A percentile compares a stretch with the other conserved stretches of the same genome.
Evolutionary conservation across 192 early-diverging fungal genomes (phyloP).

Genomic region (Phycomyces nitens): DNA sequence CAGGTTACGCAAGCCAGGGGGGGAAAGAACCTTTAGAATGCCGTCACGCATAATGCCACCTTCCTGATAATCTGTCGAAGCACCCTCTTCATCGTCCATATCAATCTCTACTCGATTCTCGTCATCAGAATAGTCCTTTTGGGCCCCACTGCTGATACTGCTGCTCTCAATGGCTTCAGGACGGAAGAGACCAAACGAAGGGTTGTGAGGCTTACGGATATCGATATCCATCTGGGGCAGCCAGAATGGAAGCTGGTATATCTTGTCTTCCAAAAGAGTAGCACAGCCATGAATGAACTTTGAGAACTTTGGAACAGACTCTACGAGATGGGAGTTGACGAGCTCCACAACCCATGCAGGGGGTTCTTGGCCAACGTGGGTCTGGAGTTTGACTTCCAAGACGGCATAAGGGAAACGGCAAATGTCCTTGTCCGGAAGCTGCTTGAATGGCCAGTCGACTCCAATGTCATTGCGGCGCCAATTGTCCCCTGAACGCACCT

Average conservation of each 20-base stretch:
- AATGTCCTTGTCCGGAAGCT: constrained; percentile 82
- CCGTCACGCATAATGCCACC: background rate
- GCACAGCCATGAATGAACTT: constrained; percentile 97
- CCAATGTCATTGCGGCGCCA: constrained; percentile 95
- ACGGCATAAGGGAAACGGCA: constrained; percentile 94
- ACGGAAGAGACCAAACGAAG: constrained; percentile 48
- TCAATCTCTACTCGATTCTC: constrained; percentile 26
- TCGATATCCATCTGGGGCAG: constrained; percentile 91
- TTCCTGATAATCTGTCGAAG: no score
- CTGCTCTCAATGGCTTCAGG: constrained; percentile 37
- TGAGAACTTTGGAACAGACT: constrained; percentile 95
- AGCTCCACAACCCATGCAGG: constrained; percentile 94
- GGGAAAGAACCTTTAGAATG: constrained; percentile 28
- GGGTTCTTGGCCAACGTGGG: constrained; percentile 82
- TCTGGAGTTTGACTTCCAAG: constrained; percentile 97
- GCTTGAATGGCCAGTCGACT: constrained; percentile 86
- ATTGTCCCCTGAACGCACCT: constrained; percentile 74
- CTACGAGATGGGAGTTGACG: constrained; percentile 84
- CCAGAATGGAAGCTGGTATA: constrained; percentile 92
- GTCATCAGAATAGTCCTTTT: constrained; percentile 27
- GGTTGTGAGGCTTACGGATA: constrained; percentile 77
- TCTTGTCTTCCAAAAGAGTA: constrained; percentile 75
- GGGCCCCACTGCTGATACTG: constrained; percentile 37
- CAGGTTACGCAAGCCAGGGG: constrained; percentile 29
- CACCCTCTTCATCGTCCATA: background rate